Evolutionary conservation across 306 rosid genomes (phyloP), one percentile per base, ranked within the genome.

Genomic region (Dryas octopetala): DNA sequence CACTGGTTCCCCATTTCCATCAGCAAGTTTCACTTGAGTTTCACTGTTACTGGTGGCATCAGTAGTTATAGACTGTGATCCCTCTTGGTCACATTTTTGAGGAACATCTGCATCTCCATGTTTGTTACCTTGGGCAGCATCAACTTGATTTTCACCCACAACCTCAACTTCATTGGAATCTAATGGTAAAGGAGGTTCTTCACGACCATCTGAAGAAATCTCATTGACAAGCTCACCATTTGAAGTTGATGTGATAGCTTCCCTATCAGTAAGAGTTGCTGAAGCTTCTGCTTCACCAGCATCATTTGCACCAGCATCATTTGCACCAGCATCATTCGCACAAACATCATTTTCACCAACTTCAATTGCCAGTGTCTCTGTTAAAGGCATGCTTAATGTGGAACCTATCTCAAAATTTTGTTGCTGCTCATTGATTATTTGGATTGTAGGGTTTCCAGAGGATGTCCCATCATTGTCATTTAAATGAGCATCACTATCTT

Each of bases 251-350:
- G 81, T 43, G 64, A 74, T 74, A 76, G 78, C 87, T 72, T 83
- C 92, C 73, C 9, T 73, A 79, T 77, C 83, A 55, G 72, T 72
- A 80, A 74, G 76, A 52, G 62, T 70, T 69, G 48, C 81, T 41
- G 78, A 78, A 53, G 75, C 84, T 73, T 88, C 88, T 23, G 17
- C 73, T 71, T 68, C 75, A 76, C 76, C 76, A 26, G 66, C 72
- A 62, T 84, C 85, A 70, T 1, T 85, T 82, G 85, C 83, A 79
- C 40, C 78, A 12, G 64, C 74, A 73, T 88, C 97, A 78, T 76
- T 76, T 5, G 68, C 83, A 76, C 75, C 76, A 26, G 61, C 72
- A 62, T 84, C 85, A 32, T 32, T 32, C 3, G 2, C 75, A 76
- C 76, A 73, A 26, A 63, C 72, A 62, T 84, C 85, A 70, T 1